phyloP scores from a whole-genome alignment of 306 rosid species.

The Quercus parvula region DNA sequence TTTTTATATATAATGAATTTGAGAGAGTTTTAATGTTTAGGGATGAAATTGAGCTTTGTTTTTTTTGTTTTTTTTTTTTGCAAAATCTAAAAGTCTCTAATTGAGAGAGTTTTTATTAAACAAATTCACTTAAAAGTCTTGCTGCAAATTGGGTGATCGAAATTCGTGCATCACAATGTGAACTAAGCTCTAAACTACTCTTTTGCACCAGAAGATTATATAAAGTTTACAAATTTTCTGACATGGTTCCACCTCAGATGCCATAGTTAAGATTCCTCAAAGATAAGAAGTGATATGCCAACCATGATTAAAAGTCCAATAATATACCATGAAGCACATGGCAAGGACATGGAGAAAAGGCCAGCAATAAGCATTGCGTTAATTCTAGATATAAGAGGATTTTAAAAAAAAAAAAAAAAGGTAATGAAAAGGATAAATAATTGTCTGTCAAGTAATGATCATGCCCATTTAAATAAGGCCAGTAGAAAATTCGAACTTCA shows the following conservation, averaged over 20 bases:
- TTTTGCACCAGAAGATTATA: not conserved
- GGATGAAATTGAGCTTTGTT: no score
- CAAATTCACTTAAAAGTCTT: not conserved
- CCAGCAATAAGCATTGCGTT: conserved; percentile 10
- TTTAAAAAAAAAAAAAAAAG: not conserved
- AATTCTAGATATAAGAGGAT: conserved; percentile 5
- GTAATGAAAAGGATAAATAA: not conserved
- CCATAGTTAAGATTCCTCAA: conserved; percentile 31
- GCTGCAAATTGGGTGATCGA: not conserved
- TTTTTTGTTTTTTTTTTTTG: no score
- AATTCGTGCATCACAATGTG: not conserved
- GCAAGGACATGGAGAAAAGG: conserved; percentile 44
- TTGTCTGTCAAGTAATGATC: conserved; percentile 21
- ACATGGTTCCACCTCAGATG: not conserved
- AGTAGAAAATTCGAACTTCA: conserved; percentile 20
- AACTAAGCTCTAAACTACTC: not conserved
- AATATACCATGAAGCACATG: conserved; percentile 43
- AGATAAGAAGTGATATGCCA: conserved; percentile 7
- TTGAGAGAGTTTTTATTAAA: no score
- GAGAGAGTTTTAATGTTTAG: no score
- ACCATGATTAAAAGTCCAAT: conserved; percentile 27
- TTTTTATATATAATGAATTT: no score
- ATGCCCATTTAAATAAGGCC: conserved; percentile 23
- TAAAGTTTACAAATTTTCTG: not conserved
- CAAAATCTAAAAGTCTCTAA: no score